Evolutionary conservation across 1,284 basidiomycete species (phyloP), one percentile per base, ranked within the genome.

Genomic region (Cystobasidium slooffiae): DNA sequence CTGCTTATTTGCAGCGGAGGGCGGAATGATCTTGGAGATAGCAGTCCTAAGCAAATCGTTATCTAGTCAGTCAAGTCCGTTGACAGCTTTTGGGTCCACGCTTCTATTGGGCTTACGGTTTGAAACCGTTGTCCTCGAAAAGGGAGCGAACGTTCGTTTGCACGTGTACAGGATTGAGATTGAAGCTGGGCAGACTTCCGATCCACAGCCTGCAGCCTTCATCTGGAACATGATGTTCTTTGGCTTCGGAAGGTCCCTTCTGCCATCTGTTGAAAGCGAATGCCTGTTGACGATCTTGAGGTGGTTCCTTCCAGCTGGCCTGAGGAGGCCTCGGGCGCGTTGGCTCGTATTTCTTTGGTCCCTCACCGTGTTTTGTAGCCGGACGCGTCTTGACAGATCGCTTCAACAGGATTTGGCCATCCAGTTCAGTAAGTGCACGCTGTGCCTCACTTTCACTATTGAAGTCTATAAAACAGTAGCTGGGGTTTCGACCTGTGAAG

Each of bases 381-480:
- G 52, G 66, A 22, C 66, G 52, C 16, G 66, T 68, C 53, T 68
- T 68, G 12, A 68, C 66, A 8, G 66, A 52, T 10, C 66, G 66
- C 44, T 68, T 47, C 5, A 68, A 20, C 4, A 68, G 52, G 5
- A 24, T 56, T 47, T 18, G n/a, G 24, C 66, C 66, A 49, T 68
- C 24, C n/a, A 68, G 53, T 47, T 56, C 52, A 20, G 9, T 20
- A 43, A 68, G 47, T 16, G 51, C 66, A 39, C 55, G 31, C 10
- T 56, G 52, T 20, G 53, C 53, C 58, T 68, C 66, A 37, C 43
- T 20, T 59, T 49, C 52, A 9, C 18, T 68, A 14, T 37, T 49
- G 46, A 68, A 58, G 22, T 68, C 66, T 22, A 68, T 31, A 31
- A 56, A 68, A 39, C 66, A 68, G 66, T 68, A 68, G 66, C 53